Evolutionary conservation across 1,139 yeast species (phyloP).

Genomic region (Tardiomyces blankii): DNA sequence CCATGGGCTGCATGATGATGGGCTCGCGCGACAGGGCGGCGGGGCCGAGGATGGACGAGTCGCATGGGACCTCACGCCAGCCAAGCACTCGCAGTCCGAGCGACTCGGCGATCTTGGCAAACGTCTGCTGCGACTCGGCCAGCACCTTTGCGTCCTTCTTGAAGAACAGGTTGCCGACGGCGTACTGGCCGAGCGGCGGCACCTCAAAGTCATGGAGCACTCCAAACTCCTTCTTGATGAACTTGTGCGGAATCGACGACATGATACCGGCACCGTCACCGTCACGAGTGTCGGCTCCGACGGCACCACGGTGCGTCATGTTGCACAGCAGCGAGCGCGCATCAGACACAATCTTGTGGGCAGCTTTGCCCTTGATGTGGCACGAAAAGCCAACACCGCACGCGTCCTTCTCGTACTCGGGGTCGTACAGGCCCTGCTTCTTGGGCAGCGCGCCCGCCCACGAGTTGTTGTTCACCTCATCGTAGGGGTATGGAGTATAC

Average conservation of each 20-base stretch:
- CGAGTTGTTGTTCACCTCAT: conserved; percentile 65
- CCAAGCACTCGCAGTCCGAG: conserved; percentile 78
- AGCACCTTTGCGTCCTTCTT: conserved; percentile 61
- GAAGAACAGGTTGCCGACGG: conserved; percentile 90
- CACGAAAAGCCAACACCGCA: conserved; percentile 99
- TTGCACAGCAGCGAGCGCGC: conserved; percentile 77
- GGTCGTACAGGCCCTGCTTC: conserved; percentile 85
- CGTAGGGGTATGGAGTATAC: conserved; percentile 45
- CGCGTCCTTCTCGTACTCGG: conserved; percentile 89
- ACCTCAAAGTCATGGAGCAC: conserved; percentile 40
- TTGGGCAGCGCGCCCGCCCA: conserved; percentile 91
- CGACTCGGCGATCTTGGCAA: conserved; percentile 67
- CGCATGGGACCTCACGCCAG: conserved; percentile 96
- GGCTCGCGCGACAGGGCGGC: conserved; percentile 95
- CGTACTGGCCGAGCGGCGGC: conserved; percentile 80
- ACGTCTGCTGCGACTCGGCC: conserved; percentile 58
- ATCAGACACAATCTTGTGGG: conserved; percentile 91
- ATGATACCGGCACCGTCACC: conserved; percentile 99
- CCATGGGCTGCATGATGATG: conserved; percentile 74
- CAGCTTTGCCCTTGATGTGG: conserved; percentile 76
- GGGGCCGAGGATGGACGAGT: conserved; percentile 85
- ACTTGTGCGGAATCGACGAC: conserved; percentile 83
- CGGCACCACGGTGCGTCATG: conserved; percentile 99
- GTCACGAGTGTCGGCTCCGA: conserved; percentile 86
- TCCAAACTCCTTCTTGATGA: conserved; percentile 74